Percentiles rank a stretch among this genome's conserved stretches.
Conservation (phyloP, 2,329 filamentous ascomycete genomes). For the Hirsutella thompsonii region DNA sequence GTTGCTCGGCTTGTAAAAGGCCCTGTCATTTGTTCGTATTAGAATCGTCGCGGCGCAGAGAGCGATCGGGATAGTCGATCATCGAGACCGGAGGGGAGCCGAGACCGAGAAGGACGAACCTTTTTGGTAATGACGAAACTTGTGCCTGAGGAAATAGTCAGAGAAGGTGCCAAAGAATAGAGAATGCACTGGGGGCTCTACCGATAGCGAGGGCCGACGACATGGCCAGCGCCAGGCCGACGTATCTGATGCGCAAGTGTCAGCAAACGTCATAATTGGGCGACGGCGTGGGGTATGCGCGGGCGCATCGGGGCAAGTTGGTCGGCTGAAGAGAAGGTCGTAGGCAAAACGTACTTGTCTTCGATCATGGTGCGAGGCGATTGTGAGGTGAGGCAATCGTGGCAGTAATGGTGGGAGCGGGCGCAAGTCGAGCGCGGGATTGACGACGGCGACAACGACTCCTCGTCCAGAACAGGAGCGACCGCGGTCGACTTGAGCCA, state of each 20-base stretch:
- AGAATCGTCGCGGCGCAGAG: background rate
- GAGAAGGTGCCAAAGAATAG: slow-evolving; percentile 5
- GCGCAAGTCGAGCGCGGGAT: slow-evolving; percentile 8
- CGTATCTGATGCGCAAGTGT: slow-evolving; percentile 41
- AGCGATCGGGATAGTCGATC: background rate
- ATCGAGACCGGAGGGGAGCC: background rate
- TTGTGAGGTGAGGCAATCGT: background rate
- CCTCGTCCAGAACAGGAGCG: slow-evolving; percentile 6
- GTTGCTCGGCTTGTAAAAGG: slow-evolving; percentile 78
- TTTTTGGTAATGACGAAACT: slow-evolving; percentile 99
- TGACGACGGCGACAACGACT: too few species aligned
- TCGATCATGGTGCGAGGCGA: slow-evolving; percentile 17
- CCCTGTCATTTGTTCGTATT: slow-evolving; percentile 39
- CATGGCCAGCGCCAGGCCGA: slow-evolving; percentile 64
- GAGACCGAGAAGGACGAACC: slow-evolving; percentile 32
- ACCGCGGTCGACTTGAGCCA: background rate
- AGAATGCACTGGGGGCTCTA: slow-evolving; percentile 22
- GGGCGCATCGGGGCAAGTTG: too few species aligned
- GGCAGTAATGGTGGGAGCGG: slow-evolving; percentile 4
- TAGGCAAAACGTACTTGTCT: slow-evolving; percentile 21
- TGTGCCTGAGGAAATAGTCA: slow-evolving; percentile 44
- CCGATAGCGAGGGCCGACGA: slow-evolving; percentile 65
- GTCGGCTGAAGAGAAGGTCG: background rate
- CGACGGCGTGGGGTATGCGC: background rate
- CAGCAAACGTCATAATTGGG: slow-evolving; percentile 3